Evolutionary conservation across 208 protist species (phyloP), one percentile per base, ranked within the genome.

Genomic region (Angomonas desouzai): DNA sequence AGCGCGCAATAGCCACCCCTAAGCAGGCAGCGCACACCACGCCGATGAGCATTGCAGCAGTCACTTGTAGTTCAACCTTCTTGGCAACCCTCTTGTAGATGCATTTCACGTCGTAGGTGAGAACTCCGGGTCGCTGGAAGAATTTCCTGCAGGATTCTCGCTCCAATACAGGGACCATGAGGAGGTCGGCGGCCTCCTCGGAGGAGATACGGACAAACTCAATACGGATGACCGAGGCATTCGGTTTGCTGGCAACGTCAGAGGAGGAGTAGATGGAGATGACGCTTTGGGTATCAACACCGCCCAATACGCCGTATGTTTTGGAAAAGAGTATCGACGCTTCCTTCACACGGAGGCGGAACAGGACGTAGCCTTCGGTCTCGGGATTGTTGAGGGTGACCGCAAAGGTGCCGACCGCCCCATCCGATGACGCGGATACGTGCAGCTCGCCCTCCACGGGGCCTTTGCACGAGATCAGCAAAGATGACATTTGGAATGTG

Each of bases 291-390:
- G 38, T 3, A 40, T 53, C n/a, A 30, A 61, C 47, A 38, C 51
- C 51, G 16, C 62, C 72, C 4, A 86, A 51, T 30, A 81, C 29
- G 29, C 79, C 77, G 45, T 86, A 86, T n/a, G 67, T 82, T 58
- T 80, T 82, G 13, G 79, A 86, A 40, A 86, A 82, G n/a, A 80
- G 34, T 40, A 82, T 81, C 10, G 72, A 75, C 22, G 72, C 48
- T 67, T 79, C 72, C 63, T 80, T 81, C 27, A 86, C 79, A 20
- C 79, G 79, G 16, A 86, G 74, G 22, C 79, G 79, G 58, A 82
- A 86, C n/a, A 86, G 58, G 2, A 86, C 60, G 36, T 28, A 60
- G 23, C 61, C 65, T 11, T 55, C 38, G 22, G 36, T 34, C 48
- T 32, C 34, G 51, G 55, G 29, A 28, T 66, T 47, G 0, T 40